Evolutionary conservation across 768 basidiomycete genomes (phyloP), one percentile per base, ranked within the genome.

Genomic region (Jaapia argillacea): DNA sequence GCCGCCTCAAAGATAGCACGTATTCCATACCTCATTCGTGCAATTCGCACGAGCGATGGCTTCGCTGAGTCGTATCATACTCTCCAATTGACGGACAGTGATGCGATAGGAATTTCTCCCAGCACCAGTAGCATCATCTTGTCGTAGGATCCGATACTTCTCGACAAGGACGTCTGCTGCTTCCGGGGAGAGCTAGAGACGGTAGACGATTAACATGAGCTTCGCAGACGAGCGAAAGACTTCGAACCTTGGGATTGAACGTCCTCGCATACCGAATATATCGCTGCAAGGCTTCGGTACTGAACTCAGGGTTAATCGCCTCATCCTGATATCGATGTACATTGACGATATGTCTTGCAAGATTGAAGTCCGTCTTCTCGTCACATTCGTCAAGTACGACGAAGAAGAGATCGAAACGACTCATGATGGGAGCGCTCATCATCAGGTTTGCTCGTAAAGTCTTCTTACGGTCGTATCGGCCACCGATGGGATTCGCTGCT

Each of bases 391-490:
- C 96, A 41, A 99, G 72, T 7, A 99, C 91, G 43, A 99, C 89
- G 58, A 98, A 99, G 71, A 98, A 98, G 51, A 99, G 58, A 61
- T 99, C 96, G 52, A 90, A 99, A 47, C 96, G 81, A 64, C 90
- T 93, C 94, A 99, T 98, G 64, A 99, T 98, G 1, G 96, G 96
- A 0, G 93, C 85, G 42, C 85, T 91, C 96, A 99, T 97, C 47
- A 87, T 88, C 25, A 99, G 80, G 61, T 99, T 99, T 3, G 85
- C 85, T 18, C 91, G 70, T 12, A 99, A 69, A 3, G 81, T 80
- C 65, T 85, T 90, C 69, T 94, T 98, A 48, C 91, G 75, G 60
- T 99, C 94, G 54, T 99, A 99, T 46, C 96, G 71, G 10, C 96
- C 96, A 3, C 92, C 87, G n/a, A 97, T 71, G 4, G 96, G 96